Evolutionary conservation across 2,329 filamentous ascomycete species (phyloP).

Genomic region (Apiospora marii): DNA sequence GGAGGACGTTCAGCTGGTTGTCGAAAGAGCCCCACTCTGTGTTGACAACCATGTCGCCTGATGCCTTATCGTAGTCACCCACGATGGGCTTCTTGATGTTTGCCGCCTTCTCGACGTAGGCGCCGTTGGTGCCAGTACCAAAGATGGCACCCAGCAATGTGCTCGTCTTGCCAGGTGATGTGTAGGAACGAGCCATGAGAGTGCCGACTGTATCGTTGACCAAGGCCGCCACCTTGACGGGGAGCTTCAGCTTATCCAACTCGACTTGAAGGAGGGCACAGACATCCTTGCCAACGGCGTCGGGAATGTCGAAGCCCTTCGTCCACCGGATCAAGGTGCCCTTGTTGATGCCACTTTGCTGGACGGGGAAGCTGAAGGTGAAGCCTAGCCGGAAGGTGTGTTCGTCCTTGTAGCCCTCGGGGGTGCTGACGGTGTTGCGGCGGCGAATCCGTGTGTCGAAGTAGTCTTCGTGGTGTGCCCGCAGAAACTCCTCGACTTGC

Average conservation of each 20-base stretch:
- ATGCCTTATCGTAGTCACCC: constrained; percentile 77
- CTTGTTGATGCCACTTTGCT: constrained; percentile 94
- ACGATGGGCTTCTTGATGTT: constrained; percentile 82
- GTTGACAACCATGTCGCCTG: constrained; percentile 97
- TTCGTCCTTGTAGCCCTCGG: constrained; percentile 70
- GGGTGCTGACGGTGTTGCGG: constrained; percentile 66
- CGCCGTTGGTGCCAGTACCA: constrained; percentile 95
- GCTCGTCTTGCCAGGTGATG: constrained; percentile 83
- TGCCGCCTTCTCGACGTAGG: constrained; percentile 90
- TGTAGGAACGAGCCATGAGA: constrained; percentile 96
- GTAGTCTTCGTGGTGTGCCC: constrained; percentile 86
- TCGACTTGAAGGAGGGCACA: constrained; percentile 88
- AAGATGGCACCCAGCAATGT: constrained; percentile 97
- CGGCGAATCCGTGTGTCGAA: constrained; percentile 76
- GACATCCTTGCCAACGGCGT: constrained; percentile 92
- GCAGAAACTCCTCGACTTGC: constrained; percentile 89
- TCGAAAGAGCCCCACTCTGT: constrained; percentile 99
- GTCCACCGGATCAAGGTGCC: constrained; percentile 96
- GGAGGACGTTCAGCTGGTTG: constrained; percentile 88
- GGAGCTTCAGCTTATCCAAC: constrained; percentile 85
- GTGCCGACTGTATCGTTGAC: constrained; percentile 99
- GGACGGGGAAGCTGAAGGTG: constrained; percentile 96
- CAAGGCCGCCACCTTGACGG: constrained; percentile 92
- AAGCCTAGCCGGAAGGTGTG: constrained; percentile 95
- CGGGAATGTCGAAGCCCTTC: constrained; percentile 97